Evolutionary conservation across 352 stramenopile genomes (phyloP).

Genomic region (Phytophthora foliorum): DNA sequence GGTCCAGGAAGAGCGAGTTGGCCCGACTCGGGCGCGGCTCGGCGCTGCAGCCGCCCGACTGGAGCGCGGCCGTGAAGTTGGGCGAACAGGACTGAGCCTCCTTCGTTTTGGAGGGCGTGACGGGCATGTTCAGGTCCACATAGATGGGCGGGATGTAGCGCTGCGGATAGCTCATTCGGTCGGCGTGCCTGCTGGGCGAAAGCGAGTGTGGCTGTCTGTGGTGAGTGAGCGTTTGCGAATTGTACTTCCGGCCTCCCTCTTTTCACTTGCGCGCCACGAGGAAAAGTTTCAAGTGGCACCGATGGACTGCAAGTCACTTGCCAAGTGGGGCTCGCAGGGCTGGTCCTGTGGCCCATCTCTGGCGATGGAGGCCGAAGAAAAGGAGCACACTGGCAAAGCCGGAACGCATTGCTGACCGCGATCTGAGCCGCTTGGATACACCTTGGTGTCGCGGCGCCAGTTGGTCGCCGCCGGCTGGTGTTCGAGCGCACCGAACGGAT

Average conservation of each 20-base stretch:
- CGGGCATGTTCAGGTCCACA: slow-evolving; percentile 50
- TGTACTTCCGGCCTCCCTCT: neutral
- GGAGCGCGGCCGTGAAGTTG: slow-evolving; percentile 34
- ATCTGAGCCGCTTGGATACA: slow-evolving; percentile 50
- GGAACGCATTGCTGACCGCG: slow-evolving; percentile 26
- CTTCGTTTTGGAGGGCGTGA: slow-evolving; percentile 37
- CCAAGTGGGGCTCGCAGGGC: slow-evolving; percentile 2
- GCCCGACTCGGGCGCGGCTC: slow-evolving; percentile 40
- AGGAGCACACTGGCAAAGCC: slow-evolving; percentile 33
- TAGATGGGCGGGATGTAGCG: slow-evolving; percentile 52
- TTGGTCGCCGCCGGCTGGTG: slow-evolving; percentile 25
- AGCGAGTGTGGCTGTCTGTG: slow-evolving; percentile 8
- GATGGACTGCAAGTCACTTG: slow-evolving; percentile 28
- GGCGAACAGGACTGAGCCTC: slow-evolving; percentile 29
- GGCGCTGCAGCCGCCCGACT: slow-evolving; percentile 17
- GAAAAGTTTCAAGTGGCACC: slow-evolving; percentile 46
- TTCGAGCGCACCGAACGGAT: slow-evolving; percentile 22
- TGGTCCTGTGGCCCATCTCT: slow-evolving; percentile 32
- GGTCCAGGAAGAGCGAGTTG: slow-evolving; percentile 48
- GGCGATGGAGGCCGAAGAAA: slow-evolving; percentile 23
- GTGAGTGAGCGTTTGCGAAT: neutral
- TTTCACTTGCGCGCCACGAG: slow-evolving; percentile 23
- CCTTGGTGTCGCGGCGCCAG: slow-evolving; percentile 21
- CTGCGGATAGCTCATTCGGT: slow-evolving; percentile 46
- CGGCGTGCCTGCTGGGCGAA: neutral